A percentile compares a stretch with the other conserved stretches of the same genome.
These are phyloP conservation scores for Phoma sp. DNA, from an alignment of 2,329 filamentous ascomycete species.

Conservation along the genomic window DNA sequence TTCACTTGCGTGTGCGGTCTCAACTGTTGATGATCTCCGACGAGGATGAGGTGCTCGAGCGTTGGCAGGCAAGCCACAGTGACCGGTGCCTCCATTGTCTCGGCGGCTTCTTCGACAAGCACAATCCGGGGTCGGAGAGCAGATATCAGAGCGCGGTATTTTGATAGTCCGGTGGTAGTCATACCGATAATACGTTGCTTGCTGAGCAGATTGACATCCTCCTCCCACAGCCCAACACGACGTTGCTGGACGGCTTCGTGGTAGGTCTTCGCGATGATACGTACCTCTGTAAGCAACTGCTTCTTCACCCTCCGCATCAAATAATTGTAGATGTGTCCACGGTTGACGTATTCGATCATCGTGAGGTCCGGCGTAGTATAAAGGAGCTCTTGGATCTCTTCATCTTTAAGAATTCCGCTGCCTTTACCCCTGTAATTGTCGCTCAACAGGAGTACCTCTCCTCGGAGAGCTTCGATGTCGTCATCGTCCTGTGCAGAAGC, in stretches of 20 bases:
- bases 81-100: constrained; percentile 73
- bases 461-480: constrained; percentile 50
- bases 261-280: constrained; percentile 60
- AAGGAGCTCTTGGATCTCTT: constrained; percentile 49
- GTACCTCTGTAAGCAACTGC: constrained; percentile 57
- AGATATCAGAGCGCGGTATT: constrained; percentile 75
- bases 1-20: constrained; percentile 71
- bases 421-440: constrained; percentile 51
- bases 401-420: constrained; percentile 24
- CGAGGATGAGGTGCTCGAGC: constrained; percentile 70
- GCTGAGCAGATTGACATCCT: constrained; percentile 57
- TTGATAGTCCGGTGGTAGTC: constrained; percentile 83
- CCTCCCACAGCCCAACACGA: constrained; percentile 66
- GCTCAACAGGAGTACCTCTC: constrained; percentile 39
- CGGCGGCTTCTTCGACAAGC: constrained; percentile 81
- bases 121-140: constrained; percentile 71
- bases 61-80: constrained; percentile 67
- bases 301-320: constrained; percentile 65
- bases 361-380: constrained; percentile 63
- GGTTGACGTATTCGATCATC: constrained; percentile 61
- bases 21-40: constrained; percentile 84
- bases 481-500: constrained; percentile 62
- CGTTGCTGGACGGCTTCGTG: constrained; percentile 59
- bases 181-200: constrained; percentile 65
- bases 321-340: constrained; percentile 72